Evolutionary conservation across 2,329 filamentous ascomycete genomes (phyloP), one percentile per base, ranked within the genome.

Genomic region (Trichoderma arundinaceum): DNA sequence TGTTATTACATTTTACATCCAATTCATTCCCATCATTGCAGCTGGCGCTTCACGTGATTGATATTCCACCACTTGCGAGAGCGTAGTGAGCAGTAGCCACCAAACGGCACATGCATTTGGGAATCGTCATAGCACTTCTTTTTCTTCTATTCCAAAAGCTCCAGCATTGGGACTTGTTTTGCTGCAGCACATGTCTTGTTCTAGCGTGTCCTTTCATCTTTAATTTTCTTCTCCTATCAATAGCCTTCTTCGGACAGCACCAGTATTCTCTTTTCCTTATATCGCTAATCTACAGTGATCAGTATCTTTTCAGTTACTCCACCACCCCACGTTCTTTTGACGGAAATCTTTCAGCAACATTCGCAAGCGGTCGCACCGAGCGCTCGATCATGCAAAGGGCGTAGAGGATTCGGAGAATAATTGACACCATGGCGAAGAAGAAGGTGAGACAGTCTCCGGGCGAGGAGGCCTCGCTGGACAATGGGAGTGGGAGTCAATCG

Each of bases 361-460:
- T 32, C 15, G 28, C 28, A 32, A 38, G 22, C 22, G 22, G 22
- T 62, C 39, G 43, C n/a, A 59, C 39, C 12, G 46, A 41, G 17
- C 28, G n/a, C 53, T 44, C 35, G 38, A 52, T n/a, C 28, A 58
- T 51, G 44, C 28, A 19, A 28, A 46, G 51, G 43, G 13, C 35
- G 17, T 66, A 62, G 33, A 38, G 19, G 5, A 19, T 61, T 43
- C 2, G 12, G 15, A 35, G 32, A n/a, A 39, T 5, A 22, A 7
- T 12, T 6, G 54, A 13, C 33, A 65, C 10, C 61, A 84, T 84
- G 82, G 77, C 76, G 56, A 84, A 77, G 72, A 81, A 82, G 72
- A 83, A 80, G 73, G 79, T 75, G 69, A 83, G 82, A 73, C 78
- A 77, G 71, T 67, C 76, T 38, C 86, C 58, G 19, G 32, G 49